Percentiles rank a stretch among this genome's conserved stretches.
These are phyloP conservation scores for Tetracentron sinense DNA, from an alignment of 164 flowering plant genomes.

Conservation along the genomic window DNA sequence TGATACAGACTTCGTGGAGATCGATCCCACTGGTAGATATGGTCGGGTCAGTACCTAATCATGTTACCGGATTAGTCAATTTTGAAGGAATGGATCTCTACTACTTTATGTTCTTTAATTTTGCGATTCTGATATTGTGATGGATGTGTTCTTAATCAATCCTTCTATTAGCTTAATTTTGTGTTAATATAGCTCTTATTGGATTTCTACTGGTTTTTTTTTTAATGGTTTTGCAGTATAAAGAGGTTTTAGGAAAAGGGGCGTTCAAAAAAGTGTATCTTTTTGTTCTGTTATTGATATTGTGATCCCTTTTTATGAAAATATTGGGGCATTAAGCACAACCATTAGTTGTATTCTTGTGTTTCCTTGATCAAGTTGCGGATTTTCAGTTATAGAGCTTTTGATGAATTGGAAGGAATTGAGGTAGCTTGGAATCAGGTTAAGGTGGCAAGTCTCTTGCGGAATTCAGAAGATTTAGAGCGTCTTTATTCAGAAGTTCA, in stretches of 20 bases:
- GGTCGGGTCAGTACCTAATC: constrained; percentile 38
- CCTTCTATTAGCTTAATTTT: background rate
- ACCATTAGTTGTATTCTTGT: constrained; percentile 1
- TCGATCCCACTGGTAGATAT: constrained; percentile 68
- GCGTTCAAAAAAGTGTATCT: constrained; percentile 59
- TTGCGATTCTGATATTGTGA: background rate
- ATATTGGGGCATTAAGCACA: background rate
- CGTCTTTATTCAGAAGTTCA: constrained; percentile 66
- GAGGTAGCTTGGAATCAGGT: constrained; percentile 75
- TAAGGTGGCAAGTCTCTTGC: constrained; percentile 50
- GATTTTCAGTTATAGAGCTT: constrained; percentile 50
- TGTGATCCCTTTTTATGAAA: background rate
- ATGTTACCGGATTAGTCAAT: background rate
- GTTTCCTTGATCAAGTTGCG: constrained; percentile 11
- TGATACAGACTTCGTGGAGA: constrained; percentile 46
- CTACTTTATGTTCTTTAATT: constrained; percentile 1
- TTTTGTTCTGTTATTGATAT: background rate
- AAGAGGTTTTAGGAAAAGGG: constrained; percentile 59
- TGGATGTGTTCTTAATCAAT: background rate
- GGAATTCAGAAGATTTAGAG: constrained; percentile 59
- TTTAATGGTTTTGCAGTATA: constrained; percentile 40
- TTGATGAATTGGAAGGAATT: constrained; percentile 63
- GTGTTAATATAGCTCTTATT: constrained; percentile 5
- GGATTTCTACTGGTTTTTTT: background rate
- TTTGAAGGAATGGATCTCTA: background rate